These are phyloP conservation scores for Cucurbita pepo DNA, from an alignment of 306 rosid species.

Conservation along the genomic window DNA sequence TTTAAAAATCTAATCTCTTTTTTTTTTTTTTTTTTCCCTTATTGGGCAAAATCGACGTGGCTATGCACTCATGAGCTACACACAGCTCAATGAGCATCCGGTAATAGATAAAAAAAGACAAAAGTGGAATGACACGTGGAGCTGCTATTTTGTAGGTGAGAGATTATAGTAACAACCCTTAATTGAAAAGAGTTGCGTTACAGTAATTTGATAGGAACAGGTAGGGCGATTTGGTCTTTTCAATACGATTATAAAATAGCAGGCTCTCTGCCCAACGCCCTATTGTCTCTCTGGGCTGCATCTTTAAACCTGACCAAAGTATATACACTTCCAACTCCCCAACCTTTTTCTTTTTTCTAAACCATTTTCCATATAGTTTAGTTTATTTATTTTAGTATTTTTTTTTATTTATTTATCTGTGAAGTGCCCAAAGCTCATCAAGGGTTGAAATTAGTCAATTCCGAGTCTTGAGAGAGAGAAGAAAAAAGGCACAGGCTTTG, in stretches of 20 bases:
- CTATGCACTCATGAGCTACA: background rate
- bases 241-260: background rate
- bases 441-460: background rate
- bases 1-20: too few species aligned
- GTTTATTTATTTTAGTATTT: background rate
- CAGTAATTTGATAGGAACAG: constrained; percentile 3
- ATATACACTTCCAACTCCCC: constrained; percentile 4
- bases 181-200: background rate
- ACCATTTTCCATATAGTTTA: background rate
- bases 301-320: constrained; percentile 15
- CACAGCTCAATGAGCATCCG: background rate
- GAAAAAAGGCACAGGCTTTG: constrained; percentile 2
- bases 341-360: background rate
- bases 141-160: background rate
- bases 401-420: background rate
- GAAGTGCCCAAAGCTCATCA: background rate
- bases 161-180: background rate
- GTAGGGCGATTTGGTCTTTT: constrained; percentile 2
- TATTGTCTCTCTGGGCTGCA: constrained; percentile 22
- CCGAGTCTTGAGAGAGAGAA: background rate
- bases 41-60: background rate
- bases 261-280: constrained; percentile 55
- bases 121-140: constrained; percentile 7
- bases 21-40: too few species aligned
- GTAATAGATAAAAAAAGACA: background rate